phyloP scores from a whole-genome alignment of 1,139 yeast genomes.

The Wickerhamomyces sp. region DNA sequence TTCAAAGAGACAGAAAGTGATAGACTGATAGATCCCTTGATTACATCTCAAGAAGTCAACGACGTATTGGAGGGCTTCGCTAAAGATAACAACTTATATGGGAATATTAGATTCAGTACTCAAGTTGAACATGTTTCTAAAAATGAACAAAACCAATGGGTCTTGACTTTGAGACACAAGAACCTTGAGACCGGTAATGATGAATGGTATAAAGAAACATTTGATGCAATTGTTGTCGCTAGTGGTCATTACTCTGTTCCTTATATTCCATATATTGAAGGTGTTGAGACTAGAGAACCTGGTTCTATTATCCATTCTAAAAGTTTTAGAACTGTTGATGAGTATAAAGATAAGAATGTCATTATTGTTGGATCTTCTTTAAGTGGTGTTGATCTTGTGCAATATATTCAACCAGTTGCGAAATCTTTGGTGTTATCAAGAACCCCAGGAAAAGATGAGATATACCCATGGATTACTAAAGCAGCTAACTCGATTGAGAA shows the following conservation, averaged over 20 bases:
- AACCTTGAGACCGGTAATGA: slow-evolving; percentile 22
- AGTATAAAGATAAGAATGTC: slow-evolving; percentile 36
- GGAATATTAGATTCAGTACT: slow-evolving; percentile 36
- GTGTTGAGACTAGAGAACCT: slow-evolving; percentile 35
- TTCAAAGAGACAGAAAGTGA: slow-evolving; percentile 6
- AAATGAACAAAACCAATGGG: slow-evolving; percentile 34
- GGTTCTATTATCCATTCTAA: slow-evolving; percentile 39
- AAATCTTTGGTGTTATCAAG: slow-evolving; percentile 35
- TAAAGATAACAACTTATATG: slow-evolving; percentile 27
- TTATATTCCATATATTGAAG: slow-evolving; percentile 38
- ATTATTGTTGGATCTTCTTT: slow-evolving; percentile 49
- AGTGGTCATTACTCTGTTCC: slow-evolving; percentile 46
- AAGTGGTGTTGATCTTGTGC: slow-evolving; percentile 48
- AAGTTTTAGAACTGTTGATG: slow-evolving; percentile 29
- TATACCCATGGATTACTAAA: slow-evolving; percentile 28
- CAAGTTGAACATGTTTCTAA: slow-evolving; percentile 38
- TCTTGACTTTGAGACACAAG: slow-evolving; percentile 29
- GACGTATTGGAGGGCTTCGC: slow-evolving; percentile 31
- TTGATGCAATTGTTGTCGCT: slow-evolving; percentile 42
- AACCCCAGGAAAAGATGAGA: slow-evolving; percentile 24
- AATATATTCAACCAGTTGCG: slow-evolving; percentile 42
- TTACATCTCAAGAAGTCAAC: slow-evolving; percentile 37
- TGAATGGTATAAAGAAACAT: slow-evolving; percentile 30
- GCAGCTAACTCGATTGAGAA: slow-evolving; percentile 33
- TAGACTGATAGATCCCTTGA: slow-evolving; percentile 35